Evolutionary conservation across 257 asterid genomes (phyloP), one percentile per base, ranked within the genome.

Genomic region (Paulownia fortunei): DNA sequence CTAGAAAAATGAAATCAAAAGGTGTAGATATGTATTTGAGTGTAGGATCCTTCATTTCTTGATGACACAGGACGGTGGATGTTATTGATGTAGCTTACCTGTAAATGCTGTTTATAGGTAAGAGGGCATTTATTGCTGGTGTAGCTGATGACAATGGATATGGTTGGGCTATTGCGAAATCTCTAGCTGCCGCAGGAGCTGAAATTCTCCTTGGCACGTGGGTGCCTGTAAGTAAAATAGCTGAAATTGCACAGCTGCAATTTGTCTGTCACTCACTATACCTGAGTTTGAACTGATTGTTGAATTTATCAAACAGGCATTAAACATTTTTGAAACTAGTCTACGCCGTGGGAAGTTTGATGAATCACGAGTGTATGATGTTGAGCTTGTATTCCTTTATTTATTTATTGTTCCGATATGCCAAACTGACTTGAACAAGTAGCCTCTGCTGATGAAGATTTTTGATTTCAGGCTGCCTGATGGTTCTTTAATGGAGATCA

Each of bases 111-210:
- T 68, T 75, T 39, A 39, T 77, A 93, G 98, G 98, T 49, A 91
- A 91, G 86, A 85, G 91, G 81, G 98, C 98, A 71, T 93, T 93
- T 84, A 89, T 93, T 77, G 97, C 97, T 80, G 98, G 98, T 34
- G 84, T 93, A 63, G 97, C 98, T 65, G 98, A 93, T 86, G 98
- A 93, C 78, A 91, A 93, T 64, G 97, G 97, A 68, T 93, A 93
- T 84, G 98, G 98, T 34, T 93, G 98, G 98, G 98, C 98, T 64
- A 93, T 93, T 76, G 94, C 97, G 16, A 93, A 93, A 81, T 93
- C 97, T 66, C 84, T 93, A 54, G 96, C 96, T 74, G 98, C 97
- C 24, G 98, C 98, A 18, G 98, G 98, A 81, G 98, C 97, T 66
- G 94, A 88, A 76, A 88, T 92, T 89, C 92, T 92, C 24, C 85